A percentile compares a stretch with the other conserved stretches of the same genome.
phyloP scores from a whole-genome alignment of 306 rosid species.

The Fragaria iinumae region DNA sequence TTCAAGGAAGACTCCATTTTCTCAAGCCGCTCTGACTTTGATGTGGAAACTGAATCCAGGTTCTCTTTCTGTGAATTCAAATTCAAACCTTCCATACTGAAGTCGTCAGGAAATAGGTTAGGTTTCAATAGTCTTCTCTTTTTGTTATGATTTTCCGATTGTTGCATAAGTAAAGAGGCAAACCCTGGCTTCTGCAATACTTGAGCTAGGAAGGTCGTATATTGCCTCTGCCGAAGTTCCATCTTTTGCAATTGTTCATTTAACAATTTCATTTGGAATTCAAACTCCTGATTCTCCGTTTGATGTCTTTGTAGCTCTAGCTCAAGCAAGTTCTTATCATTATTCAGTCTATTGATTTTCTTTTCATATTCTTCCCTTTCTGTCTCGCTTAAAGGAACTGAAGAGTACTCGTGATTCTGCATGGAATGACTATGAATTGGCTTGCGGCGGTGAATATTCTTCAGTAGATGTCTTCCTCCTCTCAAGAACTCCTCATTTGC shows the following conservation, averaged over 20 bases:
- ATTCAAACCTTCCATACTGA: constrained; percentile 17
- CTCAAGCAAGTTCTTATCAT: constrained; percentile 27
- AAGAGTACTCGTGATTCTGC: constrained; percentile 26
- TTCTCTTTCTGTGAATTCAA: constrained; percentile 9
- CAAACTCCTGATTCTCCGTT: constrained; percentile 27
- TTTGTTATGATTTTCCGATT: constrained; percentile 33
- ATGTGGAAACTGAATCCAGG: constrained; percentile 10
- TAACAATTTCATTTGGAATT: constrained; percentile 23
- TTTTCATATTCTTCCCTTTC: constrained; percentile 29
- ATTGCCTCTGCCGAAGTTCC: constrained; percentile 27
- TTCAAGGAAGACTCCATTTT: constrained; percentile 31
- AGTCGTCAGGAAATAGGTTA: constrained; percentile 18
- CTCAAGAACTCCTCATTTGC: constrained; percentile 43
- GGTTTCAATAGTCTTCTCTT: constrained; percentile 32
- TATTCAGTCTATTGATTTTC: constrained; percentile 28
- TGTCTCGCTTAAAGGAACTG: constrained; percentile 29
- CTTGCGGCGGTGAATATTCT: constrained; percentile 39
- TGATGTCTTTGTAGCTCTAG: constrained; percentile 25
- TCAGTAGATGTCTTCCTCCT: constrained; percentile 39
- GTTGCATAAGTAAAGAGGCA: constrained; percentile 29
- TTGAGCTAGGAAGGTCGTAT: constrained; percentile 23
- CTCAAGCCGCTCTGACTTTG: constrained; percentile 24
- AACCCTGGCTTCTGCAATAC: constrained; percentile 26
- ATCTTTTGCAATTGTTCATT: constrained; percentile 25
- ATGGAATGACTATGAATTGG: constrained; percentile 41